Percentiles rank a stretch among this genome's conserved stretches.
These are phyloP conservation scores for Lasiodiplodia gonubiensis DNA, from an alignment of 2,329 filamentous ascomycete genomes.

Conservation along the genomic window DNA sequence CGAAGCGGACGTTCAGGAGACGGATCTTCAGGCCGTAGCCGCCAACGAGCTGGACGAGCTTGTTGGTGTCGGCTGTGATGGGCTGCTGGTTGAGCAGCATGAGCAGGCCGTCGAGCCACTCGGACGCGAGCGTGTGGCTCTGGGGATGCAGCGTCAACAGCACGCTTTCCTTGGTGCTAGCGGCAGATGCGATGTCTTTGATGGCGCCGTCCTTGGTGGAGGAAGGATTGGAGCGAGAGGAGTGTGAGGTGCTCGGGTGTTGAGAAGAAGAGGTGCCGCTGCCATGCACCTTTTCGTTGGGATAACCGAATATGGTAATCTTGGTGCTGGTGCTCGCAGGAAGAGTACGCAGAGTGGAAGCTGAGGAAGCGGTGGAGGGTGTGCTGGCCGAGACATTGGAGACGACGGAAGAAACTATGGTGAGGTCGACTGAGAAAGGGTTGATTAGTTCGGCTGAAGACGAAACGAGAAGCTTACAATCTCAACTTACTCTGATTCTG, in stretches of 20 bases:
- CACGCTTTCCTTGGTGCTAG: constrained; percentile 65
- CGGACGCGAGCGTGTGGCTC: constrained; percentile 82
- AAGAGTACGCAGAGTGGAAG: constrained; percentile 53
- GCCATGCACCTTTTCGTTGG: constrained; percentile 30
- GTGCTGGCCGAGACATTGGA: constrained; percentile 81
- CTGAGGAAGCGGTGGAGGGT: constrained; percentile 55
- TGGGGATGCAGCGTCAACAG: constrained; percentile 83
- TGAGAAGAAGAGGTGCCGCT: constrained; percentile 7
- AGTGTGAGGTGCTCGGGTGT: constrained; percentile 29
- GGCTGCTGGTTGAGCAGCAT: constrained; percentile 95
- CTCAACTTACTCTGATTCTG: constrained; percentile 68
- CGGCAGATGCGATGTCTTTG: background rate
- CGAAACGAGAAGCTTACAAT: background rate
- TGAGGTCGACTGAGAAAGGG: constrained; percentile 69
- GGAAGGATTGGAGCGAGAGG: constrained; percentile 33
- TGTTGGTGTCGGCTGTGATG: constrained; percentile 95
- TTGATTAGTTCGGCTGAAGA: background rate
- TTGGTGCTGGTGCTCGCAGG: constrained; percentile 66
- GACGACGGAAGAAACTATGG: constrained; percentile 87
- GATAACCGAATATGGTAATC: constrained; percentile 86
- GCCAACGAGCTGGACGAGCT: constrained; percentile 81
- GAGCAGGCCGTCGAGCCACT: constrained; percentile 94
- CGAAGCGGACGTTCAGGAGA: constrained; percentile 86
- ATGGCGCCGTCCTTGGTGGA: constrained; percentile 41
- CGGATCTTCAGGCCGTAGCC: constrained; percentile 94